Base-by-base conservation (phyloP, 1,284 basidiomycete genomes). In the Ceratobasidium sp. region DNA sequence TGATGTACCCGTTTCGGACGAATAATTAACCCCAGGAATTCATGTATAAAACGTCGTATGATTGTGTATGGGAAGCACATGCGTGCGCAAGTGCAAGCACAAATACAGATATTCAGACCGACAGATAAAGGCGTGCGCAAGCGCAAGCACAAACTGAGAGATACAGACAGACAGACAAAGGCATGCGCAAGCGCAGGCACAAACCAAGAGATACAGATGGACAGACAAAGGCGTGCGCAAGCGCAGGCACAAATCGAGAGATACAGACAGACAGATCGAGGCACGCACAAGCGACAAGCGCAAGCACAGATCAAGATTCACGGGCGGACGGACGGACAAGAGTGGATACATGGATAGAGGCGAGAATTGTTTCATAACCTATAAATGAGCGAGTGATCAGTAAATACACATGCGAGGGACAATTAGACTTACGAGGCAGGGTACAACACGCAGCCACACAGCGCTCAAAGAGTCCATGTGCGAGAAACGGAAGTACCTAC, bases 391-490 rank as follows among this genome's bases (percentile, higher is more conserved):
- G 8, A 38, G 38, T 38, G 38, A 8, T 38, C 8, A 38, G 38
- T n/a, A n/a, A n/a, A 38, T 3, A 38, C 38, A 38, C 8, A 38
- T 38, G 38, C n/a, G 38, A 38, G 38, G 38, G 8, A 38, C 8
- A 8, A 8, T 38, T 38, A 38, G 38, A 38, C 38, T 38, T 38
- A 38, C 38, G 8, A 38, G 38, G 38, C 38, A 38, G 8, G 38
- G 8, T 38, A 38, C 38, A 38, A 38, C 38, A 38, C 8, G 8
- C 38, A 38, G n/a, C n/a, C n/a, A 30, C 57, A 10, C 57, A 16
- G 57, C 27, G 18, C 33, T 59, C 57, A 59, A 59, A 59, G 27
- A 59, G 48, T 50, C 48, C 48, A 50, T 50, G 48, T 16, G 48
- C 48, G 20, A 50, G n/a, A 18, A 50, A 50, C 6, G 20, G n/a